phyloP scores from a whole-genome alignment of 2,329 filamentous ascomycete species.

The Botrytis galanthina region DNA sequence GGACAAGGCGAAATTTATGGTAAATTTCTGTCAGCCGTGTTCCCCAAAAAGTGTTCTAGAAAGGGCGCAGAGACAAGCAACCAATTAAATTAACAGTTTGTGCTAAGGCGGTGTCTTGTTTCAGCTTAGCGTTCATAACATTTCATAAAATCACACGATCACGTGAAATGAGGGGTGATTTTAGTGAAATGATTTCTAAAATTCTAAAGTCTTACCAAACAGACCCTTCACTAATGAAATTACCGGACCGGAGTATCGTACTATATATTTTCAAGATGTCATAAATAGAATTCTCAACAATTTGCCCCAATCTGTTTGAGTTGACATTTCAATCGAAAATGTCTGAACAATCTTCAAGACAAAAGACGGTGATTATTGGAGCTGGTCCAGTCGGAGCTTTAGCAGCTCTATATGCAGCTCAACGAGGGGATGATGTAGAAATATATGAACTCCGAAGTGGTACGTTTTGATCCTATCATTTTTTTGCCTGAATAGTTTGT shows the following conservation, averaged over 20 bases:
- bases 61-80: background rate
- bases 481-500: slow-evolving; percentile 7
- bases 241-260: background rate
- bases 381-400: slow-evolving; percentile 91
- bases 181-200: slow-evolving; percentile 14
- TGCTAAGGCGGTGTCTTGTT: slow-evolving; percentile 6
- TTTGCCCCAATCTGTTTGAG: background rate
- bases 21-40: slow-evolving; percentile 5
- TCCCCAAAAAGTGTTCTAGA: background rate
- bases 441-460: slow-evolving; percentile 91
- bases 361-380: slow-evolving; percentile 72
- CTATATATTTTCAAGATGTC: background rate
- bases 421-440: slow-evolving; percentile 84
- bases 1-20: background rate
- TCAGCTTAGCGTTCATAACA: background rate
- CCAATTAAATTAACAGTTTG: background rate
- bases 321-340: background rate
- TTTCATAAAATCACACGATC: background rate
- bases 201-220: background rate
- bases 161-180: background rate
- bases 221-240: background rate
- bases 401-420: slow-evolving; percentile 87
- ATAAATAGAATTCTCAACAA: background rate
- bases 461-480: slow-evolving; percentile 46
- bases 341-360: slow-evolving; percentile 21